phyloP scores from a whole-genome alignment of 2,329 filamentous ascomycete genomes.

The Westerdykella aurantiaca region DNA sequence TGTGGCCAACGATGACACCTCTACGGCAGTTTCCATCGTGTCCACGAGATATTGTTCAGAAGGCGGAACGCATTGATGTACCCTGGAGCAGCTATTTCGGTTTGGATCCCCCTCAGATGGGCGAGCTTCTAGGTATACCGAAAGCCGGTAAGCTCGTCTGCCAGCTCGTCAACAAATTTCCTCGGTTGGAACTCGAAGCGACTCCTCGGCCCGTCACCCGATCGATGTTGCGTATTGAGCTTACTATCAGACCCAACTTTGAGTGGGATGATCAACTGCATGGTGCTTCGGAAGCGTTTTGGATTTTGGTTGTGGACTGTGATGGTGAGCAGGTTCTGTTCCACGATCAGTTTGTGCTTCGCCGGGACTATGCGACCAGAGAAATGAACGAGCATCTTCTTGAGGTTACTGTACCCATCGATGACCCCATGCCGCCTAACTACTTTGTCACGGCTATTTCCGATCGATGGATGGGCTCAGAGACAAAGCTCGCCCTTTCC shows the following conservation, averaged over 20 bases:
- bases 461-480: conserved; percentile 97
- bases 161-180: conserved; percentile 83
- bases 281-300: conserved; percentile 84
- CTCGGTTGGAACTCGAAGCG: conserved; percentile 84
- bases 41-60: conserved; percentile 78
- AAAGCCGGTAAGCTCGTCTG: conserved; percentile 84
- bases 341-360: conserved; percentile 88
- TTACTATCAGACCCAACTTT: conserved; percentile 90
- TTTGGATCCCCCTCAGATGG: conserved; percentile 92
- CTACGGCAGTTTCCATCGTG: conserved; percentile 79
- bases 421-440: conserved; percentile 95
- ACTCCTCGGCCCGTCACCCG: conserved; percentile 92
- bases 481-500: conserved; percentile 86
- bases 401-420: conserved; percentile 93
- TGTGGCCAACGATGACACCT: conserved; percentile 99
- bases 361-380: conserved; percentile 77
- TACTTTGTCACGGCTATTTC: conserved; percentile 96
- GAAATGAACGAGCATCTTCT: conserved; percentile 92
- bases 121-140: conserved; percentile 84
- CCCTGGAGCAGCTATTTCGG: conserved; percentile 93
- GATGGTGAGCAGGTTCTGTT: conserved; percentile 94
- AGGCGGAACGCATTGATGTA: conserved; percentile 91
- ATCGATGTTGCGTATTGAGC: conserved; percentile 83
- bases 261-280: conserved; percentile 91
- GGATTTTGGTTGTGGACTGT: conserved; percentile 95